phyloP scores from a whole-genome alignment of 2,329 filamentous ascomycete species.

The Hirsutella minnesotensis region DNA sequence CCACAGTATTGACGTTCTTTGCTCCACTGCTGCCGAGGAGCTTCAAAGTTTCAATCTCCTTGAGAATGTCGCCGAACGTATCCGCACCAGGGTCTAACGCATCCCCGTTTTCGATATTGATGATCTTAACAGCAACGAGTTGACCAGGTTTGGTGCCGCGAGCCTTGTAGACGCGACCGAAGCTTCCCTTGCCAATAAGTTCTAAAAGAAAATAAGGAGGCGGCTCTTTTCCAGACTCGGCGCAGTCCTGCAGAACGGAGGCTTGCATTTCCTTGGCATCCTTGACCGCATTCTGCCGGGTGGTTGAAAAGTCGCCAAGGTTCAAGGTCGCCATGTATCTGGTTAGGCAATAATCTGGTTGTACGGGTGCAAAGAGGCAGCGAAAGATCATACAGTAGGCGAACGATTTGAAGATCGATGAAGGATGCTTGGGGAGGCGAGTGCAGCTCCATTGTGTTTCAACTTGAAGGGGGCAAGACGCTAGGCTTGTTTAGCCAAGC shows the following conservation, averaged over 20 bases:
- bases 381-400: too few species aligned
- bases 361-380: too few species aligned
- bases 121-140: constrained; percentile 69
- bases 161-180: constrained; percentile 63
- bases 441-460: too few species aligned
- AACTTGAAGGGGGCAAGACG: too few species aligned
- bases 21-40: constrained; percentile 63
- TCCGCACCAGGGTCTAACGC: constrained; percentile 52
- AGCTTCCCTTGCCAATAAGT: constrained; percentile 64
- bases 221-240: constrained; percentile 44
- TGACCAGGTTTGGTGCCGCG: constrained; percentile 30
- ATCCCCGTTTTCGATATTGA: constrained; percentile 71
- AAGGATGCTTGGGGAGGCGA: too few species aligned
- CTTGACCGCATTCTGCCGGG: constrained; percentile 49
- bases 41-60: constrained; percentile 58
- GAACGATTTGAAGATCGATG: too few species aligned
- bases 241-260: constrained; percentile 49
- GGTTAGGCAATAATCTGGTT: too few species aligned
- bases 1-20: constrained; percentile 69
- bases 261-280: constrained; percentile 62
- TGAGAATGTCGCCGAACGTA: constrained; percentile 58
- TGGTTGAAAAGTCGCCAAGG: constrained; percentile 30
- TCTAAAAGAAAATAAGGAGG: constrained; percentile 59
- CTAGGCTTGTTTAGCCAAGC: too few species aligned
- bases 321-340: too few species aligned